Percentiles rank a stretch among this genome's conserved stretches.
These are phyloP conservation scores for Tetracladium maxilliforme DNA, from an alignment of 2,329 filamentous ascomycete genomes.

Conservation along the genomic window DNA sequence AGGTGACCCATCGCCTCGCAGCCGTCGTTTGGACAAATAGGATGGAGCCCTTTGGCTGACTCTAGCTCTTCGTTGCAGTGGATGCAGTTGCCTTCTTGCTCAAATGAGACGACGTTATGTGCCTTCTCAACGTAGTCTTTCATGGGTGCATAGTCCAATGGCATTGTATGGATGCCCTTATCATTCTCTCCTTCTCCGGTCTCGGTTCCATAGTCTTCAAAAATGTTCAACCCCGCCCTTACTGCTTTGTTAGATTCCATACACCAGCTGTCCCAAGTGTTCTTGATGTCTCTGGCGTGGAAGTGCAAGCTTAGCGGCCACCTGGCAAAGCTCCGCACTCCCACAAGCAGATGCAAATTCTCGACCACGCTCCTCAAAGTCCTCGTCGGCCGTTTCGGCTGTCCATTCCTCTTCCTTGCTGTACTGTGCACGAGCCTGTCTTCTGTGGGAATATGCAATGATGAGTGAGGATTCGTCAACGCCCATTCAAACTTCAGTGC, in stretches of 20 bases:
- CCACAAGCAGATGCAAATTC: slow-evolving; percentile 68
- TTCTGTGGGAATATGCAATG: slow-evolving; percentile 57
- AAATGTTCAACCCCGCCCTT: slow-evolving; percentile 5
- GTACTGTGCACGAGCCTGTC: slow-evolving; percentile 41
- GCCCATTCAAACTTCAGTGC: slow-evolving; percentile 97
- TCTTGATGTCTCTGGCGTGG: slow-evolving; percentile 55
- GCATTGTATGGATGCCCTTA: slow-evolving; percentile 36
- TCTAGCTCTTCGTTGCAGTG: slow-evolving; percentile 32
- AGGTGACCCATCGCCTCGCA: slow-evolving; percentile 46
- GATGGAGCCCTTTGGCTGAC: slow-evolving; percentile 34
- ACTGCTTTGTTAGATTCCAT: slow-evolving; percentile 35
- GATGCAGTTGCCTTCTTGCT: slow-evolving; percentile 37
- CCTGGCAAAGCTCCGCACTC: slow-evolving; percentile 62
- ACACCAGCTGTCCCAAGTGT: slow-evolving; percentile 51
- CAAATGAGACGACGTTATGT: slow-evolving; percentile 35
- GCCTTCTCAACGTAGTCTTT: slow-evolving; percentile 40
- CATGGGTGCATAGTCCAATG: slow-evolving; percentile 37
- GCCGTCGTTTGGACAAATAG: slow-evolving; percentile 34
- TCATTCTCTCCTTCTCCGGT: slow-evolving; percentile 2
- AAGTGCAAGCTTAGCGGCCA: slow-evolving; percentile 80
- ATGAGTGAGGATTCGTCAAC: slow-evolving; percentile 71
- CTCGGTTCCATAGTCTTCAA: slow-evolving; percentile 2
- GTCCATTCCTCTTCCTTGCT: slow-evolving; percentile 33
- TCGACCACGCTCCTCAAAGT: slow-evolving; percentile 56
- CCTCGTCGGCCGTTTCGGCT: slow-evolving; percentile 38